A percentile compares a stretch with the other conserved stretches of the same genome.
Evolutionary conservation across 2,329 filamentous ascomycete genomes (phyloP).

Genomic region (Ascocoryne sarcoides): DNA sequence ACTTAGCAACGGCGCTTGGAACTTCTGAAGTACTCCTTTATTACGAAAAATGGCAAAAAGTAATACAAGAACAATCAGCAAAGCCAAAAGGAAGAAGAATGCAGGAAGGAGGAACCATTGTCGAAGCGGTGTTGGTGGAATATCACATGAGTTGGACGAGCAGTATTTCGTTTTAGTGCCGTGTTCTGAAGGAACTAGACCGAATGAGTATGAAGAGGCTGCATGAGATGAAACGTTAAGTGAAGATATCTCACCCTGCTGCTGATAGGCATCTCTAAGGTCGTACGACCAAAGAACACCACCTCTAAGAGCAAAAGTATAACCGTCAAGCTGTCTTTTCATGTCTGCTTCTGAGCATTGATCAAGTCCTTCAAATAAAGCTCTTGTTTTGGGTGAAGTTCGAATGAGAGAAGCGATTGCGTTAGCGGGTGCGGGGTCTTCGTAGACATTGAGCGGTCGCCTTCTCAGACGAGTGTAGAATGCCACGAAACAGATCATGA

Average conservation of each 20-base stretch:
- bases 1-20: slow-evolving; percentile 1
- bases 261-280: slow-evolving; percentile 2
- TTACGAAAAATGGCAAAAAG: neutral
- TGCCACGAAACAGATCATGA: slow-evolving; percentile 8
- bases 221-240: too few relatives aligned
- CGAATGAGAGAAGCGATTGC: slow-evolving; percentile 9
- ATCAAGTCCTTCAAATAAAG: slow-evolving; percentile 12
- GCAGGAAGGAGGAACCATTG: neutral
- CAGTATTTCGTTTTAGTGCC: neutral
- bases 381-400: slow-evolving; percentile 4
- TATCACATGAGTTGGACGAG: neutral
- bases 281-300: slow-evolving; percentile 9
- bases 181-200: neutral
- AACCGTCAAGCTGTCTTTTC: slow-evolving; percentile 6
- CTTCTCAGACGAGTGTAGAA: slow-evolving; percentile 5
- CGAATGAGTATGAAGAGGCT: too few relatives aligned
- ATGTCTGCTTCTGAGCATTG: slow-evolving; percentile 6
- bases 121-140: neutral
- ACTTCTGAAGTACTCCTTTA: slow-evolving; percentile 8
- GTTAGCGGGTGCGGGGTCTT: slow-evolving; percentile 4
- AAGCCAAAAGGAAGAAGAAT: neutral
- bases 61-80: neutral
- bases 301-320: slow-evolving; percentile 8
- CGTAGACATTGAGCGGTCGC: slow-evolving; percentile 11
- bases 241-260: slow-evolving; percentile 5